Conservation (phyloP, 2,329 filamentous ascomycete species). For the Cryphonectria japonica region DNA sequence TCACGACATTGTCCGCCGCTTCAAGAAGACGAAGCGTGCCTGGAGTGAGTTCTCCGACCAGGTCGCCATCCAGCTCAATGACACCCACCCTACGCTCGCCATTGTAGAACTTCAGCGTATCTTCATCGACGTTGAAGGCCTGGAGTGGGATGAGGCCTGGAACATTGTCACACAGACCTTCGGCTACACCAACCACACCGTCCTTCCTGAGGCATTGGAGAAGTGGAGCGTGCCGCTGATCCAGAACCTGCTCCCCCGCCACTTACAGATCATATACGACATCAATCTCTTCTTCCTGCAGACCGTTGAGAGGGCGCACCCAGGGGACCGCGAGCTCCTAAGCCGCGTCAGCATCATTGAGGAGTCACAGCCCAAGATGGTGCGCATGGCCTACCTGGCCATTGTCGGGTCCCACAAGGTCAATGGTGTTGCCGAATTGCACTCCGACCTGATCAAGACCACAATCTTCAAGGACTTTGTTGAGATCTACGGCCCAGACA, state of each 20-base stretch:
- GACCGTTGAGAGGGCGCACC: slow-evolving; percentile 85
- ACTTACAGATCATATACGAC: slow-evolving; percentile 97
- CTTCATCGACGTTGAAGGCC: slow-evolving; percentile 82
- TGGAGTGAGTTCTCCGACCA: slow-evolving; percentile 95
- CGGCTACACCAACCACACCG: slow-evolving; percentile 98
- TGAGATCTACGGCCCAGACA: slow-evolving; percentile 87
- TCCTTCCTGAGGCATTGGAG: slow-evolving; percentile 93
- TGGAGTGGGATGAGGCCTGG: slow-evolving; percentile 95
- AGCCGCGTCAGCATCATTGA: slow-evolving; percentile 94
- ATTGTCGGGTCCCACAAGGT: slow-evolving; percentile 99
- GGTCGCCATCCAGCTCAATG: slow-evolving; percentile 96
- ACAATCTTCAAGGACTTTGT: slow-evolving; percentile 99
- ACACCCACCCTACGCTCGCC: slow-evolving; percentile 94
- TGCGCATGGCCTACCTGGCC: slow-evolving; percentile 94
- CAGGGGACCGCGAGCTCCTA: slow-evolving; percentile 85
- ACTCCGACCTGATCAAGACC: slow-evolving; percentile 96
- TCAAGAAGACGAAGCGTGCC: slow-evolving; percentile 92
- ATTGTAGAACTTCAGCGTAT: slow-evolving; percentile 96
- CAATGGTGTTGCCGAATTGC: slow-evolving; percentile 95
- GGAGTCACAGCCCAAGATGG: slow-evolving; percentile 95
- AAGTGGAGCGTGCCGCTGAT: slow-evolving; percentile 96
- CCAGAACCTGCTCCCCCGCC: slow-evolving; percentile 89
- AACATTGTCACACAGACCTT: slow-evolving; percentile 77
- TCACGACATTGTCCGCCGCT: slow-evolving; percentile 93
- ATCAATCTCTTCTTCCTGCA: slow-evolving; percentile 96